Evolutionary conservation across 768 basidiomycete species (phyloP), one percentile per base, ranked within the genome.

Genomic region (Clitopilus hobsonii): DNA sequence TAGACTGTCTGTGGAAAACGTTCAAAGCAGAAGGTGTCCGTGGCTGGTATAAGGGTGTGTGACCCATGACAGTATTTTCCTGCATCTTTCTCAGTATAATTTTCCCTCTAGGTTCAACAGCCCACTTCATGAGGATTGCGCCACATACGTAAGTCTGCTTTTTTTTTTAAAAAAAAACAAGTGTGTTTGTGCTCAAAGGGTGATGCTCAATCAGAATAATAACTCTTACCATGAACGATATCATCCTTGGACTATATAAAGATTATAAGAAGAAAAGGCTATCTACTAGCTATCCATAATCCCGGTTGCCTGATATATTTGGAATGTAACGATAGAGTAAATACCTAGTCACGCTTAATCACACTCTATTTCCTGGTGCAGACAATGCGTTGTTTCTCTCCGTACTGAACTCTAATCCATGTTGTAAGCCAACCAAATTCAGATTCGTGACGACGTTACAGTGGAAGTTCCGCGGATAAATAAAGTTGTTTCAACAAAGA

Each of bases 1-100:
- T 98, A 62, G 94, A 98, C 63, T 98, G 96, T 72, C 74, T 99
- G 50, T 96, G 90, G 91, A 98, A 97, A 77, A 99, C 97, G 0
- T 81, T 91, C 60, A 86, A 86, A 66, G 75, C 87, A 0, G 97
- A 99, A 72, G 97, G 97, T 27, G 71, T 94, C 8, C 75, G 82
- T 22, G 97, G 93, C n/a, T 91, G 89, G 89, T 99, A 99, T 75
- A 98, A 98, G 76, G 95, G 93, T 83, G 59, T 13, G 61, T 16
- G 29, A 1, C 24, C 20, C 6, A 27, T 32, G n/a, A 14, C 49
- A 10, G 4, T 36, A 36, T 28, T 25, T 2, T 25, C 20, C 24
- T 4, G 50, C 63, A n/a, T n/a, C 58, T 30, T 11, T 25, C 20
- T 14, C 55, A 29, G 18, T 48, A 53, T 8, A 52, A 38, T 49